A percentile compares a stretch with the other conserved stretches of the same genome.
phyloP scores from a whole-genome alignment of 352 stramenopile species.

The Phytophthora niederhauseri region DNA sequence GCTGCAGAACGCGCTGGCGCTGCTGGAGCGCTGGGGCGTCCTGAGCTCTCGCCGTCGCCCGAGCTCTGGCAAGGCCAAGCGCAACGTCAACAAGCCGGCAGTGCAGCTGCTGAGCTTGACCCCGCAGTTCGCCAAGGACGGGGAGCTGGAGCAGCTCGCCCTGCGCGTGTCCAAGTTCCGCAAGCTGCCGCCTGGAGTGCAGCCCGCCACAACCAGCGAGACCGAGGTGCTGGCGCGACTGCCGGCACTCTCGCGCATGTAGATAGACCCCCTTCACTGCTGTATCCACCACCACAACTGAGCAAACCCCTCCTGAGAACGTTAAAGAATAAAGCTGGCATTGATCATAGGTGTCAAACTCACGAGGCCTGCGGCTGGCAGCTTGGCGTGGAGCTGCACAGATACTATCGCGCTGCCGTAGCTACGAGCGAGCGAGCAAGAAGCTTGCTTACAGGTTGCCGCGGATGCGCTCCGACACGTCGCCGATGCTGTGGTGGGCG shows the following conservation, averaged over 20 bases:
- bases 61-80: constrained; percentile 17
- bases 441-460: constrained; percentile 87
- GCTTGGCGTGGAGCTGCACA: constrained; percentile 20
- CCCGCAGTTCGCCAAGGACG: constrained; percentile 52
- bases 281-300: no score
- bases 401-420: constrained; percentile 17
- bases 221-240: constrained; percentile 70
- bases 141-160: constrained; percentile 67
- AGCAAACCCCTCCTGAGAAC: constrained; percentile 6
- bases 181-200: constrained; percentile 63
- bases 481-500: constrained; percentile 97
- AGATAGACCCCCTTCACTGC: no score
- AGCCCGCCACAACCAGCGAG: constrained; percentile 45
- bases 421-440: constrained; percentile 4
- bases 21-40: constrained; percentile 73
- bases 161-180: constrained; percentile 73
- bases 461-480: constrained; percentile 93
- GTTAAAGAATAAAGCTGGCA: constrained; percentile 34
- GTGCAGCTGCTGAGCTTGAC: constrained; percentile 42
- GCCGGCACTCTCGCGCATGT: constrained; percentile 77
- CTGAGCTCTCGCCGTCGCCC: constrained; percentile 40
- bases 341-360: constrained; percentile 40
- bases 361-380: constrained; percentile 26
- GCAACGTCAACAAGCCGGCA: constrained; percentile 17
- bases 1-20: constrained; percentile 74